Evolutionary conservation across 2,329 filamentous ascomycete genomes (phyloP).

Genomic region (Phyllosticta citrichinensis): DNA sequence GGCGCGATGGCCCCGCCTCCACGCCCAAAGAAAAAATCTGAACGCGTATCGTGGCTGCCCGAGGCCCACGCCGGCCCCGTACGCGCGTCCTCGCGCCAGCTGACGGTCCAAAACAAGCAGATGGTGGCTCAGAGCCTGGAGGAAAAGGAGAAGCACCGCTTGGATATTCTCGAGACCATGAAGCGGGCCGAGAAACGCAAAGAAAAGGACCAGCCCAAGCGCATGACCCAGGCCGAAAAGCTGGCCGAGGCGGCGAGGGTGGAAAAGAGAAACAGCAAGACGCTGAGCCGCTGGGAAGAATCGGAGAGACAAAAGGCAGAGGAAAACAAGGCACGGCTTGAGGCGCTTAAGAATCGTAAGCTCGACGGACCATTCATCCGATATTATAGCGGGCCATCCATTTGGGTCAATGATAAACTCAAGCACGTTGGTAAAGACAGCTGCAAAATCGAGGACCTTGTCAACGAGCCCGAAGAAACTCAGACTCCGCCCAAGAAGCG

Average conservation of each 20-base stretch:
- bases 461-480: conserved; percentile 14
- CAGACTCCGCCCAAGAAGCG: neutral
- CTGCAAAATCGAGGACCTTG: conserved; percentile 26
- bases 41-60: conserved; percentile 60
- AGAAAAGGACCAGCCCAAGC: conserved; percentile 64
- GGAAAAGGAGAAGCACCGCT: conserved; percentile 58
- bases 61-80: conserved; percentile 51
- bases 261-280: conserved; percentile 81
- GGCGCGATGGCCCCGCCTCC: conserved; percentile 26
- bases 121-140: conserved; percentile 58
- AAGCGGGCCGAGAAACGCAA: conserved; percentile 52
- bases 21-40: conserved; percentile 56
- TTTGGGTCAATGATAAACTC: conserved; percentile 68
- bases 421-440: conserved; percentile 49
- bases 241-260: conserved; percentile 72
- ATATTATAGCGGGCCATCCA: conserved; percentile 85
- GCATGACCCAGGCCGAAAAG: conserved; percentile 79
- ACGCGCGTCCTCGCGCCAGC: conserved; percentile 51
- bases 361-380: conserved; percentile 83
- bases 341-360: conserved; percentile 77
- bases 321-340: conserved; percentile 70
- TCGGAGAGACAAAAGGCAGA: conserved; percentile 83
- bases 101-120: conserved; percentile 52
- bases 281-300: conserved; percentile 85
- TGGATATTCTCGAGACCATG: conserved; percentile 59